A percentile compares a stretch with the other conserved stretches of the same genome.
These are phyloP conservation scores for Trichoderma koningii DNA, from an alignment of 2,329 filamentous ascomycete genomes.

Conservation along the genomic window DNA sequence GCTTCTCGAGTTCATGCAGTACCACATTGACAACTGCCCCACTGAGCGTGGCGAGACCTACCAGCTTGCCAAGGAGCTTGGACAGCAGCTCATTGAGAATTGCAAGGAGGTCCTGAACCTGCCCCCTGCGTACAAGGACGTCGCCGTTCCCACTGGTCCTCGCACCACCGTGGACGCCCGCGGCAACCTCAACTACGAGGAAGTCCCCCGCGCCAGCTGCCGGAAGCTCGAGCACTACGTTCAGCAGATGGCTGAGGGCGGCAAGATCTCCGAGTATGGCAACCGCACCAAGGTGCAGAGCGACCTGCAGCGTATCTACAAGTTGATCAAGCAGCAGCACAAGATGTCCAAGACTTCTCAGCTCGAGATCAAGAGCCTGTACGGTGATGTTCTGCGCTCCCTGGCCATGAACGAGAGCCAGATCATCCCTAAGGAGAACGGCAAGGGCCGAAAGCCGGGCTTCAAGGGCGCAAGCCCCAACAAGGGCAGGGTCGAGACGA, in stretches of 20 bases:
- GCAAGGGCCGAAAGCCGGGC: conserved; percentile 60
- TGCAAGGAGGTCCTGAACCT: conserved; percentile 87
- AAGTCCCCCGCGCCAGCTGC: conserved; percentile 82
- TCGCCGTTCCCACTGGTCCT: conserved; percentile 86
- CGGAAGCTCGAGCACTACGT: conserved; percentile 98
- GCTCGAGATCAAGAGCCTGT: conserved; percentile 92
- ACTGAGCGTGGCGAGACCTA: conserved; percentile 97
- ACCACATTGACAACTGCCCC: conserved; percentile 98
- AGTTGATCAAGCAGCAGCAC: conserved; percentile 97
- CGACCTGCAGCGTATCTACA: conserved; percentile 92
- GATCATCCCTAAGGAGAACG: conserved; percentile 86
- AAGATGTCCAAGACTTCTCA: conserved; percentile 96
- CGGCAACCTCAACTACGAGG: conserved; percentile 89
- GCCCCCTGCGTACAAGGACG: conserved; percentile 93
- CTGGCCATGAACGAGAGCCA: conserved; percentile 98
- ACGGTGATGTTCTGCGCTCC: conserved; percentile 90
- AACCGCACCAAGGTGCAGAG: conserved; percentile 98
- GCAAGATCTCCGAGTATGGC: conserved; percentile 97
- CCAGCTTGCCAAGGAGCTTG: conserved; percentile 93
- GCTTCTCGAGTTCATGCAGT: conserved; percentile 98
- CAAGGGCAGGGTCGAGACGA: conserved; percentile 94
- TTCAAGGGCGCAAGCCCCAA: conserved; percentile 57
- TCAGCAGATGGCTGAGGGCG: conserved; percentile 96
- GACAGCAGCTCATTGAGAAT: conserved; percentile 92
- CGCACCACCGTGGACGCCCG: conserved; percentile 89